These are phyloP conservation scores for Medicago truncatula DNA, from an alignment of 306 rosid species.

Conservation along the genomic window DNA sequence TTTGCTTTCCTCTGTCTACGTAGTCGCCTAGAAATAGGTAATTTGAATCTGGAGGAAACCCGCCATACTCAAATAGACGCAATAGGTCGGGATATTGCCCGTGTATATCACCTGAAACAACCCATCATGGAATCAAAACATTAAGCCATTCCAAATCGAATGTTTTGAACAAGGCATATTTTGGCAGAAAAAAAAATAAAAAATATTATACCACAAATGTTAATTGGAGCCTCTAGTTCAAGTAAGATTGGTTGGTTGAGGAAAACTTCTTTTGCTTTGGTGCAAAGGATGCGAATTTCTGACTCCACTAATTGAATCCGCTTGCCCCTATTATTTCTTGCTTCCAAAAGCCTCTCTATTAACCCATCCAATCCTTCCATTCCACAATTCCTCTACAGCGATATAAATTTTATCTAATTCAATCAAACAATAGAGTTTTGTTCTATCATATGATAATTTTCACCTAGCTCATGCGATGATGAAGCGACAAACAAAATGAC, in stretches of 20 bases:
- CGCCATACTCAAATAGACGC: conserved; percentile 78
- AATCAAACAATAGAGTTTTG: neutral
- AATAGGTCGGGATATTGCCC: conserved; percentile 89
- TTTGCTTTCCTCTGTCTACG: conserved; percentile 94
- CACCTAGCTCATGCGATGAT: neutral
- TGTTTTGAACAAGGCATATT: neutral
- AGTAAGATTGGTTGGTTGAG: conserved; percentile 81
- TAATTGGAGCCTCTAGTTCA: conserved; percentile 88
- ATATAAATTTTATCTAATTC: neutral
- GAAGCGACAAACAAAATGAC: neutral
- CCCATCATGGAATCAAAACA: neutral
- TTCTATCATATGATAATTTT: neutral
- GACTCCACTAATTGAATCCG: conserved; percentile 69
- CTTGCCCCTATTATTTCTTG: conserved; percentile 68
- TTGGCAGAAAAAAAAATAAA: too few species aligned
- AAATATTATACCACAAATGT: conserved; percentile 71
- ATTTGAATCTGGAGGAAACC: conserved; percentile 83
- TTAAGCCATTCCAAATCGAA: neutral
- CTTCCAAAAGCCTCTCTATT: conserved; percentile 79
- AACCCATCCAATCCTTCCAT: conserved; percentile 91
- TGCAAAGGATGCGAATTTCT: conserved; percentile 83
- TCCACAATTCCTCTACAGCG: conserved; percentile 36
- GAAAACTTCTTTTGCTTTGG: conserved; percentile 70
- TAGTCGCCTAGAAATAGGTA: conserved; percentile 91
- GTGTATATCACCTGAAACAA: conserved; percentile 77